phyloP scores from a whole-genome alignment of 2,329 filamentous ascomycete species.

The Chrysoporthe cubensis region DNA sequence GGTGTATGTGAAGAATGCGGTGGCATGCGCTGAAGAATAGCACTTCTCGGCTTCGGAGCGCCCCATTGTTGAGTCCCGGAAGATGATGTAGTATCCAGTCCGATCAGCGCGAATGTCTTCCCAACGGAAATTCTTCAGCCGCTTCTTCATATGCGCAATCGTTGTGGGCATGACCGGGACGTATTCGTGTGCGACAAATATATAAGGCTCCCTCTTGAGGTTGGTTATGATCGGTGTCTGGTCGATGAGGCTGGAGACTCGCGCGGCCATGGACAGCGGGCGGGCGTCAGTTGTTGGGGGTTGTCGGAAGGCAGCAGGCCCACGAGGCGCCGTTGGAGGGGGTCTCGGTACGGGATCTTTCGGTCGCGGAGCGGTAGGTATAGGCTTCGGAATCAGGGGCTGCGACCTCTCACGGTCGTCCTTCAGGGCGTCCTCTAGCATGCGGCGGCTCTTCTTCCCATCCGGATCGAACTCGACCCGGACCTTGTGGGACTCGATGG shows the following conservation, averaged over 20 bases:
- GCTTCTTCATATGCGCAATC: slow-evolving; percentile 86
- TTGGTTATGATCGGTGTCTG: slow-evolving; percentile 57
- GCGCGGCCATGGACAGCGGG: slow-evolving; percentile 24
- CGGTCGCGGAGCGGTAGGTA: slow-evolving; percentile 42
- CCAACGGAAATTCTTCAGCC: slow-evolving; percentile 81
- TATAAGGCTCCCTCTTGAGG: slow-evolving; percentile 80
- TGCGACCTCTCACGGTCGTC: slow-evolving; percentile 67
- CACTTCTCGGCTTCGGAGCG: slow-evolving; percentile 82
- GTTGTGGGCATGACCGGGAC: slow-evolving; percentile 88
- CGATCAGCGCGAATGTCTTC: slow-evolving; percentile 82
- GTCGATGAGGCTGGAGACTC: slow-evolving; percentile 25
- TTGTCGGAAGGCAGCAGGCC: slow-evolving; percentile 66
- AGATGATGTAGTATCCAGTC: slow-evolving; percentile 90
- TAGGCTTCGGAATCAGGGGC: slow-evolving; percentile 34
- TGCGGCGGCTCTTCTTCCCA: slow-evolving; percentile 76
- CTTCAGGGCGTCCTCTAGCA: slow-evolving; percentile 76
- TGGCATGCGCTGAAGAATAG: slow-evolving; percentile 76
- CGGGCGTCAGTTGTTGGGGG: slow-evolving; percentile 29
- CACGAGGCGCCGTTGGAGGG: slow-evolving; percentile 85
- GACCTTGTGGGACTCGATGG: slow-evolving; percentile 77
- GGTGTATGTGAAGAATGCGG: slow-evolving; percentile 84
- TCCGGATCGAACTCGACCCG: slow-evolving; percentile 89
- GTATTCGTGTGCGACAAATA: slow-evolving; percentile 84
- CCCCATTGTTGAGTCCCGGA: slow-evolving; percentile 76
- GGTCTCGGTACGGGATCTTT: slow-evolving; percentile 60